Evolutionary conservation across 1,284 basidiomycete species (phyloP), one percentile per base, ranked within the genome.

Genomic region (Hortiboletus rubellus): DNA sequence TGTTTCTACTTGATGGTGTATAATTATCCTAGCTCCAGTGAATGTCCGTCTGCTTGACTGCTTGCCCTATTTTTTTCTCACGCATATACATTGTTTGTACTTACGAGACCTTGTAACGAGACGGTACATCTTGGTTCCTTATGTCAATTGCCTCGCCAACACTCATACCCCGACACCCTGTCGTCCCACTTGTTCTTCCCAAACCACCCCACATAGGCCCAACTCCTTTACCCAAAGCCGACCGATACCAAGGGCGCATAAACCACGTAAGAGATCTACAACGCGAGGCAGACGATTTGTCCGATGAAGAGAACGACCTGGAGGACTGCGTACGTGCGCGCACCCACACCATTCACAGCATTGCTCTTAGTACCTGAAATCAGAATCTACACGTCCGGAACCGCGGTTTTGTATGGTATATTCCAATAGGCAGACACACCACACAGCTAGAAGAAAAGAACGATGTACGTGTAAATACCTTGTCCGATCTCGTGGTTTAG

Each of bases 391-490:
- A 76, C 47, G 82, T 91, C 27, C 82, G 81, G 61, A 84, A 83
- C 58, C 79, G 88, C 44, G 90, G 91, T 11, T 85, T 79, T 59
- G 77, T 72, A 55, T 91, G 83, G 68, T 76, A 90, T 27, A 79
- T 92, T 27, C 89, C 90, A 7, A 85, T 91, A 50, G 90, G 90
- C 7, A 81, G 83, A 45, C 79, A 79, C 46, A 76, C 86, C 56
- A 92, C 90, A 11, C 83, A 86, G 60, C 81, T 86, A 60, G 90
- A 92, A 67, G 90, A 92, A 72, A 90, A 89, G 75, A 91, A 90
- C 65, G 91, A 92, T 67, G 90, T 91, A 57, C 56, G 84, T 75
- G 33, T 34, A 34, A 40, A 55, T 18, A 34, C 44, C 33, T n/a
- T 51, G 18, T 45, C 40, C 34, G 46, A 22, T 30, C 46, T 31